These are phyloP conservation scores for Lecanicillium sp. DNA, from an alignment of 2,329 filamentous ascomycete species.

Conservation along the genomic window DNA sequence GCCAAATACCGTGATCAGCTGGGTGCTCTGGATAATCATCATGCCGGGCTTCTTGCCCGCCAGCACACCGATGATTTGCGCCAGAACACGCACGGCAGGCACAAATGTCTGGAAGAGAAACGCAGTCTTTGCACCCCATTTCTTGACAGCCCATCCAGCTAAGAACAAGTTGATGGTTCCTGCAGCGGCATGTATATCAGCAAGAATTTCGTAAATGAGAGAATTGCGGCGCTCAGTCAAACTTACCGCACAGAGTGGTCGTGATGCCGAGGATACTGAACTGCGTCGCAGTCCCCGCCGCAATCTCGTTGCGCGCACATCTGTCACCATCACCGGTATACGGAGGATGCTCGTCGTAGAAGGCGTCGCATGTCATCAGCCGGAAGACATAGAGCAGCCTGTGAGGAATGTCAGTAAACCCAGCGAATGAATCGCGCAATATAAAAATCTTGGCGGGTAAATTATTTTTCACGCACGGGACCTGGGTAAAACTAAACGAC, in stretches of 20 bases:
- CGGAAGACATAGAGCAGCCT: constrained; percentile 60
- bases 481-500: constrained; percentile 44
- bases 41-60: constrained; percentile 58
- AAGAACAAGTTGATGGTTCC: constrained; percentile 59
- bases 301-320: constrained; percentile 56
- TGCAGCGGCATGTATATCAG: no score
- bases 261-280: constrained; percentile 60
- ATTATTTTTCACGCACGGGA: constrained; percentile 44
- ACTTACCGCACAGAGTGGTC: constrained; percentile 58
- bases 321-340: constrained; percentile 43
- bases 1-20: constrained; percentile 62
- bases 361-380: constrained; percentile 66
- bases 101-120: constrained; percentile 58
- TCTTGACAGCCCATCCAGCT: constrained; percentile 61
- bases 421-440: no score
- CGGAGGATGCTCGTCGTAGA: constrained; percentile 53
- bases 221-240: no score
- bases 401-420: background rate
- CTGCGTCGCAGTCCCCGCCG: constrained; percentile 57
- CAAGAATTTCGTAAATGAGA: no score
- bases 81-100: constrained; percentile 55
- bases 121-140: constrained; percentile 56
- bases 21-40: constrained; percentile 59
- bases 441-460: no score
- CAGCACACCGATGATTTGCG: constrained; percentile 60